Conservation (phyloP, 208 protist species). For the Leptomonas pyrrhocoris region DNA sequence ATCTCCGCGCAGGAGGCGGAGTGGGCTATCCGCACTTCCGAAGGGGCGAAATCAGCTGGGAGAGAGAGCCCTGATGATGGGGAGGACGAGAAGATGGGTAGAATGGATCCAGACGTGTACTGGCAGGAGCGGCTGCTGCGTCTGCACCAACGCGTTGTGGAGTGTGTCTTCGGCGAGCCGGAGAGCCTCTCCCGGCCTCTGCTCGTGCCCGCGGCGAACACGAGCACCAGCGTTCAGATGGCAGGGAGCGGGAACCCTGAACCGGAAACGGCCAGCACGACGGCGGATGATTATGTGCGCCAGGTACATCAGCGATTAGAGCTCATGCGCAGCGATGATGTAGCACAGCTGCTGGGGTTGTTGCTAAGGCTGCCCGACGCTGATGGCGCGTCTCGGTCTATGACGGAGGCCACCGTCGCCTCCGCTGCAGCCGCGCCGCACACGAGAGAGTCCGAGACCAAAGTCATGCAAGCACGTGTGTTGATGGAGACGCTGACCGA, state of each 20-base stretch:
- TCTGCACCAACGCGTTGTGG: background rate
- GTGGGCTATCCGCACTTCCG: background rate
- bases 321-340: slow-evolving; percentile 29
- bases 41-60: no score
- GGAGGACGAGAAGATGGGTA: background rate
- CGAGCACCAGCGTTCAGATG: background rate
- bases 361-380: background rate
- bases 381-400: background rate
- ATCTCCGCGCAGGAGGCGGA: slow-evolving; percentile 6
- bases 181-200: background rate
- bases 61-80: background rate
- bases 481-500: slow-evolving; percentile 27
- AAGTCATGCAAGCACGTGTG: background rate
- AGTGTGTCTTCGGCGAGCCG: slow-evolving; percentile 1
- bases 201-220: background rate
- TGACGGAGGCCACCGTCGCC: no score
- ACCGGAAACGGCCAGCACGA: background rate
- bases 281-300: slow-evolving; percentile 8
- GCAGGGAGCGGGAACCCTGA: background rate
- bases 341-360: slow-evolving; percentile 20
- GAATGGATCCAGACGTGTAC: background rate
- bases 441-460: background rate
- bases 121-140: background rate
- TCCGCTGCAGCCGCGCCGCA: no score
- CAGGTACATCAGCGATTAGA: slow-evolving; percentile 16